Percentiles rank a stretch among this genome's conserved stretches.
Evolutionary conservation across 2,329 filamentous ascomycete species (phyloP).

Genomic region (Trichoderma sp.): DNA sequence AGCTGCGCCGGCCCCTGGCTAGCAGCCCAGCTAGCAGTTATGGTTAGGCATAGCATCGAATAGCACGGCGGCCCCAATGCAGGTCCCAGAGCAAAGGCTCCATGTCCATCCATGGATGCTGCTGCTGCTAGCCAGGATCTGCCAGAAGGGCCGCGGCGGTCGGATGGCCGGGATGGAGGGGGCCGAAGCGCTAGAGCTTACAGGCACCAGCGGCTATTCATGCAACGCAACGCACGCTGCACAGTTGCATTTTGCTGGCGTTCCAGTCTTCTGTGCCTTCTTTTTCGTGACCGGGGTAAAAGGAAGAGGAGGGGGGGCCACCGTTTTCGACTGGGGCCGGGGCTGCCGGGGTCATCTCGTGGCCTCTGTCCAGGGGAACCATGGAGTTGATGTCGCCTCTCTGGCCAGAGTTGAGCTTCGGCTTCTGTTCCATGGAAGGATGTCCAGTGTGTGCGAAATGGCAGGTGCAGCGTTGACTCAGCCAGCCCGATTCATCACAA

Average conservation of each 20-base stretch:
- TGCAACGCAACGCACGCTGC: background rate
- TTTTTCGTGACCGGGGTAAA: background rate
- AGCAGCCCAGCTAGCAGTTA: slow-evolving; percentile 1
- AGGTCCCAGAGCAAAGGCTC: background rate
- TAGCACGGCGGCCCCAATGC: slow-evolving; percentile 14
- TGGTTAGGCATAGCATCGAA: background rate
- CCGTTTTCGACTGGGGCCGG: background rate
- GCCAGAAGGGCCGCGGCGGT: slow-evolving; percentile 13
- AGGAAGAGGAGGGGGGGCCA: no score
- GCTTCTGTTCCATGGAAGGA: background rate
- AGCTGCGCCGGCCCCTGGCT: no score
- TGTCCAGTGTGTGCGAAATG: background rate
- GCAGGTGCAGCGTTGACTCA: background rate
- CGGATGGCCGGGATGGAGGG: slow-evolving; percentile 24
- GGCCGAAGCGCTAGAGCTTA: slow-evolving; percentile 24
- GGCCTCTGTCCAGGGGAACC: slow-evolving; percentile 4
- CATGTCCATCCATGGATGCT: background rate
- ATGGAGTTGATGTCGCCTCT: background rate
- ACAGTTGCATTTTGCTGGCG: background rate
- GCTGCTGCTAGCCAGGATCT: background rate
- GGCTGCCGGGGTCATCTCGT: background rate
- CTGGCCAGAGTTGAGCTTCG: background rate
- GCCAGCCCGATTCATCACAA: no score
- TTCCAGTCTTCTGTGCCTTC: background rate
- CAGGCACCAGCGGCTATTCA: slow-evolving; percentile 22